These are phyloP conservation scores for Hypericum androsaemum DNA, from an alignment of 345 rosid species.

Conservation along the genomic window DNA sequence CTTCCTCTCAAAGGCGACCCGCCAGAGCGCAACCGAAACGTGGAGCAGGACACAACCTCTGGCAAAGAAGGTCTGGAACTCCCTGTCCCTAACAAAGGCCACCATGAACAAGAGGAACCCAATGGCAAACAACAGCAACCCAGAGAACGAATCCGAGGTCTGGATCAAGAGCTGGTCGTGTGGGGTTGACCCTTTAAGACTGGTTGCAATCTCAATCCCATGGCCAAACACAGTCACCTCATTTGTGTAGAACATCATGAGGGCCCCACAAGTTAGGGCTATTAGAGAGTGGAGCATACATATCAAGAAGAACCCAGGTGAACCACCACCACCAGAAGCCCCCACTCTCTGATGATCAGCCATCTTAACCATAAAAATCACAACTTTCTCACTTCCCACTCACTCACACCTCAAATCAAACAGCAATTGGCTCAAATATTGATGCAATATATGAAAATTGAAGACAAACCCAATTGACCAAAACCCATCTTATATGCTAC, in stretches of 20 bases:
- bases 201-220: slow-evolving; percentile 16
- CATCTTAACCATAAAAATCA: no score
- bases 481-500: no score
- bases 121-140: slow-evolving; percentile 17
- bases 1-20: slow-evolving; percentile 16
- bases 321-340: no score
- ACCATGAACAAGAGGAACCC: slow-evolving; percentile 16
- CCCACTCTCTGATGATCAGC: no score
- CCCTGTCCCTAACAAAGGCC: slow-evolving; percentile 14
- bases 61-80: slow-evolving; percentile 19
- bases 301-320: not conserved
- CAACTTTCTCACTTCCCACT: no score
- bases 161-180: slow-evolving; percentile 21
- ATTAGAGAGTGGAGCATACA: slow-evolving; percentile 16
- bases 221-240: slow-evolving; percentile 10
- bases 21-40: slow-evolving; percentile 16
- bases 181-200: slow-evolving; percentile 19
- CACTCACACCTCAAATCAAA: no score
- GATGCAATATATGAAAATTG: no score
- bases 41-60: slow-evolving; percentile 17
- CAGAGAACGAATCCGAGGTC: slow-evolving; percentile 21
- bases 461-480: no score
- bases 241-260: slow-evolving; percentile 19
- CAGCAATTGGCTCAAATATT: no score
- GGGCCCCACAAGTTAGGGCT: slow-evolving; percentile 16